Conservation (phyloP, 306 rosid species). For the Fagus sylvatica region DNA sequence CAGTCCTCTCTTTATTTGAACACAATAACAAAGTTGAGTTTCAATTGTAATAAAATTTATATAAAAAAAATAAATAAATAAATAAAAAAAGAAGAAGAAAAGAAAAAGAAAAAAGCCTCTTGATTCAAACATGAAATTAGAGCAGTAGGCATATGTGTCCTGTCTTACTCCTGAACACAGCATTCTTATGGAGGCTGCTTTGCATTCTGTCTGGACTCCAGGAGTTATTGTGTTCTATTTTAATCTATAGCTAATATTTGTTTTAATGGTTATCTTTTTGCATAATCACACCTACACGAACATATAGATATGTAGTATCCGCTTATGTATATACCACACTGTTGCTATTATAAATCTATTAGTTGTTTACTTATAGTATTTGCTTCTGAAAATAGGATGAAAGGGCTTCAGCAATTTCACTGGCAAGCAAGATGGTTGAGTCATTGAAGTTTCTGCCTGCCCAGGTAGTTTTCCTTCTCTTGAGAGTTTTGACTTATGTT, state of each 20-base stretch:
- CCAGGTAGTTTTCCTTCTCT: conserved; percentile 57
- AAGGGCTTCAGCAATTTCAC: conserved; percentile 66
- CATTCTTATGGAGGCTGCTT: neutral
- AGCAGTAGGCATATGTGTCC: too few species aligned
- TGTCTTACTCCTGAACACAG: too few species aligned
- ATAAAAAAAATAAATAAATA: too few species aligned
- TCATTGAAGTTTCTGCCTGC: conserved; percentile 78
- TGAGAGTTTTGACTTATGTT: conserved; percentile 11
- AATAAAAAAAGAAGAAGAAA: too few species aligned
- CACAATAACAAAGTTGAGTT: neutral
- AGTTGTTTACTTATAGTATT: conserved; percentile 30
- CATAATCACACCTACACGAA: neutral
- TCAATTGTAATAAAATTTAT: too few species aligned
- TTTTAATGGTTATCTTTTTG: neutral
- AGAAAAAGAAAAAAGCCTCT: too few species aligned
- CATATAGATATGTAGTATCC: neutral
- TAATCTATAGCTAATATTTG: neutral
- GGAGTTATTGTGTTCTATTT: neutral
- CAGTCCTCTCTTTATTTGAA: neutral
- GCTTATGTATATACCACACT: neutral
- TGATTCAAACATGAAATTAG: too few species aligned
- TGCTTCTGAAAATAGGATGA: conserved; percentile 66
- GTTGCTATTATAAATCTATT: conserved; percentile 14
- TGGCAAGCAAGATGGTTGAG: conserved; percentile 84
- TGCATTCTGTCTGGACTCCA: neutral